Evolutionary conservation across 1,284 basidiomycete species (phyloP), one percentile per base, ranked within the genome.

Genomic region (Stereum hirsutum): DNA sequence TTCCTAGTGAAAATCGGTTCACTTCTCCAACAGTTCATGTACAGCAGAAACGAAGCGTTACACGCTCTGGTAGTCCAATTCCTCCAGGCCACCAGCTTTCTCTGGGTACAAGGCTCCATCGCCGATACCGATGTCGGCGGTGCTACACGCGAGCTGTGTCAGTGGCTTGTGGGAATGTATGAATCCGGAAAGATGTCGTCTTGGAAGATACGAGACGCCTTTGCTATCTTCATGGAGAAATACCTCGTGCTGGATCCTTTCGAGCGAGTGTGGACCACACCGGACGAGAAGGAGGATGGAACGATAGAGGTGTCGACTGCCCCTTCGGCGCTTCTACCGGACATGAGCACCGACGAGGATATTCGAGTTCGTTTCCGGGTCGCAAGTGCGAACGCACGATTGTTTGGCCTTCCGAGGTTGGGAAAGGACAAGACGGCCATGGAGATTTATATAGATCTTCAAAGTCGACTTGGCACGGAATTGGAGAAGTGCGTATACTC

Each of bases 361-460:
- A 78, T 87, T n/a, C 78, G 92, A 20, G 82, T 96, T 26, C 82
- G 94, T 5, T 86, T 91, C 52, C 80, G 88, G 19, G 76, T 76
- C 1, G 82, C 87, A 1, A 64, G 74, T 3, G 68, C 79, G 5
- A 77, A 74, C 24, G 77, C 87, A 2, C 65, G 66, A 4, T 59
- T 90, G 17, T 82, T 89, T 52, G 57, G 65, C 4, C 53, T 68
- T n/a, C 60, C 68, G 5, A 57, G 59, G 3, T 49, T 49, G 7
- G n/a, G n/a, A n/a, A 46, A 57, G 3, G 49, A 52, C 3, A 43
- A 56, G 5, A 50, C 62, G 14, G 56, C 65, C 5, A 52, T 65
- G 43, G 45, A 53, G 1, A 51, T 75, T 2, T 84, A 86, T 49
- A 49, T 61, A 1, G 46, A 53, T 1, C 64, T 84, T 41, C 68